phyloP scores from a whole-genome alignment of 148 eudicot species.

The Salicornia ramosissima region DNA sequence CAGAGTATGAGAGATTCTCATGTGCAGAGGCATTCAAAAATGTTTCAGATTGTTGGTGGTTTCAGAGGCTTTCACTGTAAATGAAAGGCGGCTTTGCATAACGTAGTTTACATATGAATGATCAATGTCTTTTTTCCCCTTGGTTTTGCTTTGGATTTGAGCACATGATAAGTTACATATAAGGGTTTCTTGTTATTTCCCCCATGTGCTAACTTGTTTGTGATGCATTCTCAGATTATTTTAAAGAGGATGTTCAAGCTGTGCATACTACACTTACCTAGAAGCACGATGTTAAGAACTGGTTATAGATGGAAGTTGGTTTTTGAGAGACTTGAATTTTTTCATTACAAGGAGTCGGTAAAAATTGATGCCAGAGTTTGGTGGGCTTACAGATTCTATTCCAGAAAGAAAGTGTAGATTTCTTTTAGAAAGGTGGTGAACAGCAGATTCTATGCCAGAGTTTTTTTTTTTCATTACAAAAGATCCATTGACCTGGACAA shows the following conservation, averaged over 20 bases:
- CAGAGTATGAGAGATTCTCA: no score
- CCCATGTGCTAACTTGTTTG: neutral
- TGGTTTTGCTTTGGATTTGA: neutral
- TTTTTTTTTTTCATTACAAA: no score
- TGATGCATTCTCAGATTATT: neutral
- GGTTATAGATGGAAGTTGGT: neutral
- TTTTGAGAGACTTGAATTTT: slow-evolving; percentile 4
- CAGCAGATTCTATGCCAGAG: no score
- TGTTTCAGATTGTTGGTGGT: no score
- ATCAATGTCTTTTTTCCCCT: neutral
- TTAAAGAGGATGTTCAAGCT: slow-evolving; percentile 6
- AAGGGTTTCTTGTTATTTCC: neutral
- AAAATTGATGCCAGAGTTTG: slow-evolving; percentile 10
- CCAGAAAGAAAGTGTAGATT: slow-evolving; percentile 6
- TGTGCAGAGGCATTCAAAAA: no score
- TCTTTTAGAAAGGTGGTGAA: slow-evolving; percentile 4
- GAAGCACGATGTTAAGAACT: slow-evolving; percentile 15
- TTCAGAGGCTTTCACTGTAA: no score
- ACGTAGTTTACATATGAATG: neutral
- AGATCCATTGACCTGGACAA: neutral
- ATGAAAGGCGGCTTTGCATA: no score
- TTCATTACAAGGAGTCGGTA: no score
- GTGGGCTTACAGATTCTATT: neutral
- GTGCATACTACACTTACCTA: slow-evolving; percentile 24
- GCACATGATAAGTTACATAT: neutral